Evolutionary conservation across 2,329 filamentous ascomycete species (phyloP).

Genomic region (Aspergillus sp.): DNA sequence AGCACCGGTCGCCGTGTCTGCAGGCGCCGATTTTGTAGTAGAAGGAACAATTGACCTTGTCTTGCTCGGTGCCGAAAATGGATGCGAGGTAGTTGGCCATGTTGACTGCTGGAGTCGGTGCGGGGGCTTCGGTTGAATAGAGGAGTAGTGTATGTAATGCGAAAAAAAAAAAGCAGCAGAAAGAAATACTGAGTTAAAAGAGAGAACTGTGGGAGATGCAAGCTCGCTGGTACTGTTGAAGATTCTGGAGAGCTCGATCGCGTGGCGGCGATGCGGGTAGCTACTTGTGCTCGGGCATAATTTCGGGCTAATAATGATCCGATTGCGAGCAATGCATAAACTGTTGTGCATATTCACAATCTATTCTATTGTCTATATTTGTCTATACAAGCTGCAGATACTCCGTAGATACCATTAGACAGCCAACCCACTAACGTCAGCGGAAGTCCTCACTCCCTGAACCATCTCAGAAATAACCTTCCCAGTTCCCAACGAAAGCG

Average conservation of each 20-base stretch:
- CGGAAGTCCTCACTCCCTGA: slow-evolving; percentile 51
- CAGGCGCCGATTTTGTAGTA: slow-evolving; percentile 99
- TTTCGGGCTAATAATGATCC: not conserved
- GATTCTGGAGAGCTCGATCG: slow-evolving; percentile 30
- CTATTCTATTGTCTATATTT: not conserved
- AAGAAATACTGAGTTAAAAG: not conserved
- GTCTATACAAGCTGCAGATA: not conserved
- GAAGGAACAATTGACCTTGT: slow-evolving; percentile 99
- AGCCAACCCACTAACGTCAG: slow-evolving; percentile 51
- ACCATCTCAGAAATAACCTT: slow-evolving; percentile 65
- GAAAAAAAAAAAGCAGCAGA: not conserved
- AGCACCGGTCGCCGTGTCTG: slow-evolving; percentile 96
- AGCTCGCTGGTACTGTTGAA: slow-evolving; percentile 21
- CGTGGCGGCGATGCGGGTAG: slow-evolving; percentile 1
- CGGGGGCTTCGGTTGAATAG: not conserved
- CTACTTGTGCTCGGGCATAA: not conserved
- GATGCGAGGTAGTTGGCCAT: slow-evolving; percentile 99
- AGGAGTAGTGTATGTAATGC: not conserved
- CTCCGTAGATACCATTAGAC: slow-evolving; percentile 11
- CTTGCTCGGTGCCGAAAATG: slow-evolving; percentile 99
- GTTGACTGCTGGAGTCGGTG: not conserved
- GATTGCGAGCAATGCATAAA: not conserved
- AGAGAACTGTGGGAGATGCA: slow-evolving; percentile 2
- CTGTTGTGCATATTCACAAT: not conserved
- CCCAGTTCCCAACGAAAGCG: slow-evolving; percentile 60